phyloP scores from a whole-genome alignment of 2,329 filamentous ascomycete species.

The Botryotinia convoluta region DNA sequence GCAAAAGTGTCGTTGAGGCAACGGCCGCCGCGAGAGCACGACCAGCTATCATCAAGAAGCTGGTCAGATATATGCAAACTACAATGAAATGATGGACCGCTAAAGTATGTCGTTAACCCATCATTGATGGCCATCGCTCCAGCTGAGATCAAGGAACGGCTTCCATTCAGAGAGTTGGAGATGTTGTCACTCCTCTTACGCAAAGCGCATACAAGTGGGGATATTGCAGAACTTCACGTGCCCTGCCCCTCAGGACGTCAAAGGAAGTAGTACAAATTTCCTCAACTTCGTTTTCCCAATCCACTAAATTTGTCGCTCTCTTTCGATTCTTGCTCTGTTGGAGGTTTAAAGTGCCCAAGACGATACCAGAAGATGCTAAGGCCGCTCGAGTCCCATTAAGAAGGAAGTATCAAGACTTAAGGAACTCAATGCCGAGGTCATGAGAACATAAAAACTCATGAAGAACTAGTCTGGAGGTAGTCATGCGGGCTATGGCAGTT shows the following conservation, averaged over 20 bases:
- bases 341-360: background rate
- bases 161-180: background rate
- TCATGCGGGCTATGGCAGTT: too few relatives aligned
- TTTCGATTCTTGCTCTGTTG: background rate
- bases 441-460: too few relatives aligned
- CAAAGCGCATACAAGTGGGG: slow-evolving; percentile 42
- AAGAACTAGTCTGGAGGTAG: too few relatives aligned
- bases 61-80: background rate
- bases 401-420: background rate
- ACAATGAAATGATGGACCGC: background rate
- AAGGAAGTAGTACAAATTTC: background rate
- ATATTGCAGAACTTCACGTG: background rate
- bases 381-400: background rate
- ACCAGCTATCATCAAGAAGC: background rate
- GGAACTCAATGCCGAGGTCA: background rate
- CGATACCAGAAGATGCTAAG: background rate
- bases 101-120: background rate
- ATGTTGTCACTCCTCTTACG: slow-evolving; percentile 46
- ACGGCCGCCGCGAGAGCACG: background rate
- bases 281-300: background rate
- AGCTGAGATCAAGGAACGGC: background rate
- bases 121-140: background rate
- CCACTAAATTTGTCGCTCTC: background rate
- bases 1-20: background rate
- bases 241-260: background rate